phyloP scores from a whole-genome alignment of 2,329 filamentous ascomycete species.

The Sarocladiaceae sp. region DNA sequence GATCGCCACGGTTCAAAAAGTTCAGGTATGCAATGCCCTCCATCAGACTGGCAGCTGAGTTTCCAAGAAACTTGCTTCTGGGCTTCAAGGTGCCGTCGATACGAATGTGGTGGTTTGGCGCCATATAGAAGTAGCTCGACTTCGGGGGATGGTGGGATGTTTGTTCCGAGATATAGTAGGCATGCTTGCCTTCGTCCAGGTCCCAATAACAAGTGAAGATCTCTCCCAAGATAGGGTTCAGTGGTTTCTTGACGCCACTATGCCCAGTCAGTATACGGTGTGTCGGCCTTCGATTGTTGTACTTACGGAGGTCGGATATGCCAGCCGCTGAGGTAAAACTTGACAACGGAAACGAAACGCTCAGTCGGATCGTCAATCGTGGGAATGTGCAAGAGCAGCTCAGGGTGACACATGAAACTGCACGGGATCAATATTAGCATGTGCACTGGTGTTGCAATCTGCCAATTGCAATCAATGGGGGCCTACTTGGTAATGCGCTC shows the following conservation, averaged over 20 bases:
- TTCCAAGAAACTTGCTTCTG: constrained; percentile 89
- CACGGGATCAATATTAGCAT: background rate
- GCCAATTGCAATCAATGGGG: background rate
- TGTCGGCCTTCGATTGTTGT: background rate
- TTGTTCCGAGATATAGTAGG: constrained; percentile 96
- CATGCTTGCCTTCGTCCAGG: constrained; percentile 74
- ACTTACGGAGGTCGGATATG: constrained; percentile 94
- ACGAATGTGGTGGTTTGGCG: constrained; percentile 85
- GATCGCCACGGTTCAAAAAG: constrained; percentile 72
- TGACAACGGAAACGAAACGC: constrained; percentile 91
- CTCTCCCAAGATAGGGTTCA: constrained; percentile 95
- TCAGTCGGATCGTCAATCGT: constrained; percentile 82
- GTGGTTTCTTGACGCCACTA: constrained; percentile 94
- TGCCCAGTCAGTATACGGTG: constrained; percentile 18
- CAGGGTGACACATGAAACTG: constrained; percentile 99
- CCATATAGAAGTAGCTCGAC: constrained; percentile 99
- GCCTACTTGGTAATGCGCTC: constrained; percentile 96
- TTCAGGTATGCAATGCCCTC: constrained; percentile 88
- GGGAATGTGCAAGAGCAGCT: constrained; percentile 86
- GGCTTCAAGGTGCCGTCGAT: constrained; percentile 96
- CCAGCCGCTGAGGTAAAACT: constrained; percentile 98
- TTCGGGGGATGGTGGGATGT: constrained; percentile 98
- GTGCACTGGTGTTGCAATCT: too few species aligned
- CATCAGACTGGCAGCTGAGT: constrained; percentile 97
- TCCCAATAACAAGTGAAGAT: constrained; percentile 96